Evolutionary conservation across 2,329 filamentous ascomycete species (phyloP).

Genomic region (Penicillium sp.): DNA sequence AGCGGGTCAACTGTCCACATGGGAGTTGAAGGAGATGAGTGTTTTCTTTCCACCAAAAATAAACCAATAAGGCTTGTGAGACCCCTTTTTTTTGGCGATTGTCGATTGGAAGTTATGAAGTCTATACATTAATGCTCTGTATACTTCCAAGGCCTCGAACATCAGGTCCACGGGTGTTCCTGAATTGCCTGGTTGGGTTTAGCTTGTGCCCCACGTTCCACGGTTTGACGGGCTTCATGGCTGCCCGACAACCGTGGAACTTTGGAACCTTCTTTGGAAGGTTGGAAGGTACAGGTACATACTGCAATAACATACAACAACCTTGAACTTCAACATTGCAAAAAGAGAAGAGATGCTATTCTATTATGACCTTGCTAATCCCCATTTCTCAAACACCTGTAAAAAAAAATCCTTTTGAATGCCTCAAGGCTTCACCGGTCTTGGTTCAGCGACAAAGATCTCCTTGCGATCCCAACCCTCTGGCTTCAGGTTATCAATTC

Average conservation of each 20-base stretch:
- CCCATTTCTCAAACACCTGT: background rate
- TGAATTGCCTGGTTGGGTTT: slow-evolving; percentile 25
- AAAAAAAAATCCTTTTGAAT: background rate
- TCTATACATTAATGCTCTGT: background rate
- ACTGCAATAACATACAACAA: background rate
- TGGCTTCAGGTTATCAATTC: slow-evolving; percentile 62
- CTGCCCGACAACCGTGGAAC: background rate
- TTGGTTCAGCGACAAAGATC: slow-evolving; percentile 54
- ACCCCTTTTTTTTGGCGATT: background rate
- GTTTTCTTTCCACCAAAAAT: background rate
- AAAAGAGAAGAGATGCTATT: slow-evolving; percentile 10
- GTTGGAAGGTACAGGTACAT: too few species aligned
- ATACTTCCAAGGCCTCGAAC: background rate
- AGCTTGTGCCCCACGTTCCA: slow-evolving; percentile 26
- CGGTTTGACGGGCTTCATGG: slow-evolving; percentile 6
- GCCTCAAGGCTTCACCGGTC: background rate
- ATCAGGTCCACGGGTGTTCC: background rate
- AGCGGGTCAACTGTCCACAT: slow-evolving; percentile 15
- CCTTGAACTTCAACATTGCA: too few species aligned
- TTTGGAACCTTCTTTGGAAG: background rate
- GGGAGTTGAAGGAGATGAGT: slow-evolving; percentile 7
- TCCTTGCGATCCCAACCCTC: slow-evolving; percentile 82
- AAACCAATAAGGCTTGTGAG: background rate
- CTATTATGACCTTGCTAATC: background rate
- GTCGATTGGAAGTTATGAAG: background rate